These are phyloP conservation scores for Xylariaceae sp. DNA, from an alignment of 2,329 filamentous ascomycete genomes.

Conservation along the genomic window DNA sequence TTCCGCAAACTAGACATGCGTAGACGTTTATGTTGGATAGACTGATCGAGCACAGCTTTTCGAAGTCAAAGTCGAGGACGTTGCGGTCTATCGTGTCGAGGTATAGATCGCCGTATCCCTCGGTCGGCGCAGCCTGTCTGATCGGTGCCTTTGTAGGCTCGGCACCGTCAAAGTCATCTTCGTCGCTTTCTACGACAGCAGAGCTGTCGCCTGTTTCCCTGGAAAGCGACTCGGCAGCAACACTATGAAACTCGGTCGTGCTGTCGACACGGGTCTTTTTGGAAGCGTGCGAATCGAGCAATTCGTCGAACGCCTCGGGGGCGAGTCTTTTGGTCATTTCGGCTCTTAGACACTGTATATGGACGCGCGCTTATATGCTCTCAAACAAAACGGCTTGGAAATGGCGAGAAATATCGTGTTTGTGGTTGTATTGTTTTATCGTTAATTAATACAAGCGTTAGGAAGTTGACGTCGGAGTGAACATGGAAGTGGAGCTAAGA, in stretches of 20 bases:
- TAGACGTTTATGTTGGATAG: slow-evolving; percentile 99
- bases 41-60: slow-evolving; percentile 94
- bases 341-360: neutral
- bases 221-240: slow-evolving; percentile 28
- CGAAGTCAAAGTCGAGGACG: slow-evolving; percentile 96
- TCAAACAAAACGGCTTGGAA: neutral
- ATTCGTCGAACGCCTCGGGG: slow-evolving; percentile 55
- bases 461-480: neutral
- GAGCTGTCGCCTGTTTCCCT: slow-evolving; percentile 28
- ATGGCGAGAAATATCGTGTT: neutral
- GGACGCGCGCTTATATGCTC: neutral
- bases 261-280: slow-evolving; percentile 54
- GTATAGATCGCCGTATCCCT: slow-evolving; percentile 92
- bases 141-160: slow-evolving; percentile 41
- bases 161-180: slow-evolving; percentile 38
- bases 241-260: slow-evolving; percentile 34
- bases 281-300: slow-evolving; percentile 52
- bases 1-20: slow-evolving; percentile 94
- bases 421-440: neutral
- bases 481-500: neutral
- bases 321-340: slow-evolving; percentile 53
- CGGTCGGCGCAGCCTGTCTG: slow-evolving; percentile 72
- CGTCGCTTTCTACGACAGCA: slow-evolving; percentile 35
- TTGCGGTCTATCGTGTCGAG: slow-evolving; percentile 93
- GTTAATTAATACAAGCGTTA: neutral